Base-by-base conservation (phyloP, 805 yeast species). In the Torulaspora maleeae region DNA sequence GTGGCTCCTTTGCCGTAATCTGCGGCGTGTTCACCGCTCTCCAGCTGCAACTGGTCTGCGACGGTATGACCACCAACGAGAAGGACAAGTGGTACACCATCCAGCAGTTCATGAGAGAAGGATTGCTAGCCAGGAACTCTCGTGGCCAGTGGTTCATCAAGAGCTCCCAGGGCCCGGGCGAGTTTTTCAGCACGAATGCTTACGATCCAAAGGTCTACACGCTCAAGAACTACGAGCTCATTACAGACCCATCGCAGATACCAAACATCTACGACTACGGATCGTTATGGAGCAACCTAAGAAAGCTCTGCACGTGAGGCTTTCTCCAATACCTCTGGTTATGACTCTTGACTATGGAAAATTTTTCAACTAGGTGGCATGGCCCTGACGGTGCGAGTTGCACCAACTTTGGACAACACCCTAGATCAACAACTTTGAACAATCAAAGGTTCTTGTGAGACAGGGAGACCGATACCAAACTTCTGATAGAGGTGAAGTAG, bases 41-140 rank as follows among this genome's bases (percentile, higher is more conserved):
- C 47, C 86, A 82, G 52, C 32, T 79, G 20, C 58, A 71, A 27
- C 72, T 77, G 50, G 66, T 84, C 2, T 74, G 72, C 50, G 70
- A 76, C 34, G 95, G 95, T 0, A 80, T 80, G 60, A 84, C 93
- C 10, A 82, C 90, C 3, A 83, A 82, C 56, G 95, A 86, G 62
- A 67, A 76, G 13, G 79, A 72, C 41, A 86, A 86, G 58, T 86
- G 95, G 95, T 76, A 68, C 15, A 78, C 73, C 3, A 71, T 86
- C 11, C 80, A 80, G 44, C 74, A 76, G 39, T 68, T 79, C 46
- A 62, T 77, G 41, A 55, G 68, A 8, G 69, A 70, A 10, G 73
- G 73, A 1, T 58, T 54, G 24, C 59, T 80, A 2, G 63, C 58
- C 3, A 46, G 44, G 30, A 51, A 54, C 15, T 12, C 16, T 1